Evolutionary conservation across 2,329 filamentous ascomycete genomes (phyloP).

Genomic region (Coniella vitis): DNA sequence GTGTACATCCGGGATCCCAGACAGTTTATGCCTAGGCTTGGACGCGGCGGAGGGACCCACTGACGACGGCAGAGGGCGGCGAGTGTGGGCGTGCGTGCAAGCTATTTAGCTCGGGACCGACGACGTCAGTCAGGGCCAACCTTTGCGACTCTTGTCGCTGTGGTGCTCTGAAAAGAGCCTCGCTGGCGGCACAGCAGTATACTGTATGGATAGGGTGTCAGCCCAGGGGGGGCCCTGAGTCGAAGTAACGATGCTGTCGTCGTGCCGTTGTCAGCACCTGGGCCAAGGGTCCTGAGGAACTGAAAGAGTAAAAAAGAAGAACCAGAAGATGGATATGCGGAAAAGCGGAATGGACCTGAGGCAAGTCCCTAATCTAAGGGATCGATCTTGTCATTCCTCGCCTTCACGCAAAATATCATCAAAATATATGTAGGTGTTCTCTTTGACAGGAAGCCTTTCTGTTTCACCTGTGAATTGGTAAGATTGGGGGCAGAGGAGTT

Average conservation of each 20-base stretch:
- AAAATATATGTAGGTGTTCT: neutral
- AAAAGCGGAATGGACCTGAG: neutral
- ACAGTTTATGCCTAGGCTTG: neutral
- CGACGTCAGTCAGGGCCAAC: constrained; percentile 3
- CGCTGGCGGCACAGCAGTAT: too few species aligned
- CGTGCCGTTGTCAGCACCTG: neutral
- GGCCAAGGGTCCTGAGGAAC: too few species aligned
- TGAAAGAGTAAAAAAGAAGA: neutral
- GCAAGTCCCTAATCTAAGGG: too few species aligned
- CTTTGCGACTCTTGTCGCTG: too few species aligned
- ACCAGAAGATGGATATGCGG: neutral
- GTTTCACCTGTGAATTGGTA: neutral
- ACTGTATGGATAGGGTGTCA: too few species aligned
- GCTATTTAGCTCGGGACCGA: constrained; percentile 1
- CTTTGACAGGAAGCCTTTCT: neutral
- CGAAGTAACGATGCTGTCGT: too few species aligned
- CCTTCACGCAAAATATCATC: too few species aligned
- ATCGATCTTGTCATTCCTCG: too few species aligned
- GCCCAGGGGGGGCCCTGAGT: too few species aligned
- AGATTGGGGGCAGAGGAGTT: neutral
- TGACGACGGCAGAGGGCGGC: neutral
- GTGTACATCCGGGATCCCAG: neutral
- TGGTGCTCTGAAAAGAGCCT: too few species aligned
- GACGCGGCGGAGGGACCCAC: neutral
- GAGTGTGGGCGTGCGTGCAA: neutral